A percentile compares a stretch with the other conserved stretches of the same genome.
Evolutionary conservation across 768 basidiomycete genomes (phyloP).

Genomic region (Udeniomyces megalosporus): DNA sequence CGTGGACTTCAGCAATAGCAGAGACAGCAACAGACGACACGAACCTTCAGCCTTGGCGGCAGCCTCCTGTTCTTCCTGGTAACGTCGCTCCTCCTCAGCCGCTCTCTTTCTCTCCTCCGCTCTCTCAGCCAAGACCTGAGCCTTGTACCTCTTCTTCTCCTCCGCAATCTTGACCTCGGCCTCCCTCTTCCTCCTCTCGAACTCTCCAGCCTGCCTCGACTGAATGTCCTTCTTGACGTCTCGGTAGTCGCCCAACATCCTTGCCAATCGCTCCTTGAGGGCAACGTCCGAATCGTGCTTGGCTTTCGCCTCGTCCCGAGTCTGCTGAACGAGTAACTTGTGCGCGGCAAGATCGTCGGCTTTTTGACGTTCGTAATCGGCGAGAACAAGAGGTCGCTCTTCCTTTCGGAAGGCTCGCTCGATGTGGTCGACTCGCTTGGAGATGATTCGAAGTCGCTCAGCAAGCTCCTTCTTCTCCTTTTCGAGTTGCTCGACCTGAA

Average conservation of each 20-base stretch:
- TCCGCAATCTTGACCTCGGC: slow-evolving; percentile 59
- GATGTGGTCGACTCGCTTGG: slow-evolving; percentile 84
- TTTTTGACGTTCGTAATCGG: slow-evolving; percentile 80
- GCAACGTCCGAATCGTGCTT: slow-evolving; percentile 51
- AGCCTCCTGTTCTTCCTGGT: slow-evolving; percentile 29
- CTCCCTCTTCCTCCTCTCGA: slow-evolving; percentile 40
- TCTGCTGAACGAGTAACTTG: slow-evolving; percentile 42
- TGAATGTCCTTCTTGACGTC: slow-evolving; percentile 40
- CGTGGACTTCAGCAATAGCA: slow-evolving; percentile 22
- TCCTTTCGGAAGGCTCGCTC: slow-evolving; percentile 91
- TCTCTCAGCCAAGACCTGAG: slow-evolving; percentile 41
- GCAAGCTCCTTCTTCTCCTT: slow-evolving; percentile 83
- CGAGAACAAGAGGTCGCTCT: slow-evolving; percentile 63
- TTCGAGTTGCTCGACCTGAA: slow-evolving; percentile 89
- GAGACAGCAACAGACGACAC: slow-evolving; percentile 21
- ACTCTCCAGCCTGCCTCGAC: slow-evolving; percentile 48
- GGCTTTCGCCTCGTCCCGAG: slow-evolving; percentile 40
- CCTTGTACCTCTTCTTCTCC: slow-evolving; percentile 61
- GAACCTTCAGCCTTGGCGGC: slow-evolving; percentile 24
- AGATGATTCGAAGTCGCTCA: slow-evolving; percentile 60
- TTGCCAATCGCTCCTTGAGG: slow-evolving; percentile 54
- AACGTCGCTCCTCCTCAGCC: slow-evolving; percentile 30
- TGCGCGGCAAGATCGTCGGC: slow-evolving; percentile 54
- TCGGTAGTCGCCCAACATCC: slow-evolving; percentile 58
- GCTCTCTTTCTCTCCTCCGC: slow-evolving; percentile 34